A percentile compares a stretch with the other conserved stretches of the same genome.
phyloP scores from a whole-genome alignment of 2,329 filamentous ascomycete species.

The Diaporthe amygdali region DNA sequence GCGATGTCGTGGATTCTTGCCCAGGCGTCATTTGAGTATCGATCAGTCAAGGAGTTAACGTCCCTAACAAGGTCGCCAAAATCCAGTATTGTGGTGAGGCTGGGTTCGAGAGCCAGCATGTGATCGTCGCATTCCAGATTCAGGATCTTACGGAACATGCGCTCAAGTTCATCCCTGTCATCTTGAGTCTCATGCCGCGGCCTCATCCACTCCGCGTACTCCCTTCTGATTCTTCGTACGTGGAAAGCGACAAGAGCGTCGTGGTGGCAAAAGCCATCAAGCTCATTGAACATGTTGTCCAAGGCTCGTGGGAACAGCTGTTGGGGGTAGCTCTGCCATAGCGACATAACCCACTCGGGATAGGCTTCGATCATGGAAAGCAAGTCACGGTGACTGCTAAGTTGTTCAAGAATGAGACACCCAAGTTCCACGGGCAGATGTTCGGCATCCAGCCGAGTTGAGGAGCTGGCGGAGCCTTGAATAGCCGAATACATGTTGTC shows the following conservation, averaged over 20 bases:
- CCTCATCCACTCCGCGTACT: not conserved
- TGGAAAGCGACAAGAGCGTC: not conserved
- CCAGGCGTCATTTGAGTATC: constrained; percentile 8
- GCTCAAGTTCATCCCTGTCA: not conserved
- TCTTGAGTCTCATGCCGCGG: not conserved
- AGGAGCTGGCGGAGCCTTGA: not conserved
- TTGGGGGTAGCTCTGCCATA: not conserved
- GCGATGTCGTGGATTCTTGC: not conserved
- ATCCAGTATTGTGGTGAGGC: not conserved
- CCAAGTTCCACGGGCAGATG: not conserved
- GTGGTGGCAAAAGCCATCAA: rapidly evolving
- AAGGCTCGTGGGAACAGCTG: not conserved
- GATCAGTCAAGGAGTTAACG: not conserved
- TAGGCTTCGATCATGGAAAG: not conserved
- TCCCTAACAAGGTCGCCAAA: not conserved
- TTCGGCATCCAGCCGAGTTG: not conserved
- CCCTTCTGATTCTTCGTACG: not conserved
- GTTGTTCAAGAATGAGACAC: not conserved
- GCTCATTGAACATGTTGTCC: not conserved
- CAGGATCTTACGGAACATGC: not conserved
- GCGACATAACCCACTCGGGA: not conserved
- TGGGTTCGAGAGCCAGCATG: not conserved
- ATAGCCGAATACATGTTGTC: no score
- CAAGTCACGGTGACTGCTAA: not conserved
- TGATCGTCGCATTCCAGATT: rapidly evolving